These are phyloP conservation scores for Spiromastix sp. DNA, from an alignment of 2,329 filamentous ascomycete genomes.

Conservation along the genomic window DNA sequence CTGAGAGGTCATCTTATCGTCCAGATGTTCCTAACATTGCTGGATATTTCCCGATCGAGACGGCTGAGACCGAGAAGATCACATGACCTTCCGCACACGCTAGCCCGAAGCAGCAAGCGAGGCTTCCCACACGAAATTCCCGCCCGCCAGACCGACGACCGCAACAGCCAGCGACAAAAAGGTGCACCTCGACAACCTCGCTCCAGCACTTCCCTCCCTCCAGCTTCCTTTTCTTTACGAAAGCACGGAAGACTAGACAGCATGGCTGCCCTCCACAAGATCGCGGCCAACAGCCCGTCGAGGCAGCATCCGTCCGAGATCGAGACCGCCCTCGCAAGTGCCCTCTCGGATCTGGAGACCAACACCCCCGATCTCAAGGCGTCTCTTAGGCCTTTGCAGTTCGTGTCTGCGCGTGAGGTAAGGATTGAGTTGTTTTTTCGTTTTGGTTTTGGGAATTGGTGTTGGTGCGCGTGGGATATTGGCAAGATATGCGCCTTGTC, in stretches of 20 bases:
- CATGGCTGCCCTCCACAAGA: slow-evolving; percentile 90
- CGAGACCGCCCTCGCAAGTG: slow-evolving; percentile 91
- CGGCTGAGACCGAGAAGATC: no score
- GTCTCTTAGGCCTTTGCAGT: slow-evolving; percentile 93
- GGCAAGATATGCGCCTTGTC: no score
- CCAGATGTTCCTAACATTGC: no score
- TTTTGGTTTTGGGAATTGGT: background rate
- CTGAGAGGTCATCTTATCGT: no score
- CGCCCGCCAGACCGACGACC: no score
- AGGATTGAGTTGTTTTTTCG: slow-evolving; percentile 32
- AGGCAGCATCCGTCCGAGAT: slow-evolving; percentile 94
- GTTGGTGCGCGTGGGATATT: background rate
- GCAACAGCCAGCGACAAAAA: no score
- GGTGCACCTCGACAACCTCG: no score
- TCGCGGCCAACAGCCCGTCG: slow-evolving; percentile 93
- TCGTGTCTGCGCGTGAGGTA: slow-evolving; percentile 99
- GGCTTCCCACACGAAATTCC: slow-evolving; percentile 10
- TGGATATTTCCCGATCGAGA: no score
- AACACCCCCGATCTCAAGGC: slow-evolving; percentile 98
- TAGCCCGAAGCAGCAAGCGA: no score
- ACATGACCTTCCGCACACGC: no score
- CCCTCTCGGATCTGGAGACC: slow-evolving; percentile 97
- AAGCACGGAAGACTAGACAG: no score
- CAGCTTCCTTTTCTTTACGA: no score
- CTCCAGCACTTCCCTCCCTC: slow-evolving; percentile 7